A percentile compares a stretch with the other conserved stretches of the same genome.
Conservation (phyloP, 441 rosid species). For the Pelargonium cotyledonis region DNA sequence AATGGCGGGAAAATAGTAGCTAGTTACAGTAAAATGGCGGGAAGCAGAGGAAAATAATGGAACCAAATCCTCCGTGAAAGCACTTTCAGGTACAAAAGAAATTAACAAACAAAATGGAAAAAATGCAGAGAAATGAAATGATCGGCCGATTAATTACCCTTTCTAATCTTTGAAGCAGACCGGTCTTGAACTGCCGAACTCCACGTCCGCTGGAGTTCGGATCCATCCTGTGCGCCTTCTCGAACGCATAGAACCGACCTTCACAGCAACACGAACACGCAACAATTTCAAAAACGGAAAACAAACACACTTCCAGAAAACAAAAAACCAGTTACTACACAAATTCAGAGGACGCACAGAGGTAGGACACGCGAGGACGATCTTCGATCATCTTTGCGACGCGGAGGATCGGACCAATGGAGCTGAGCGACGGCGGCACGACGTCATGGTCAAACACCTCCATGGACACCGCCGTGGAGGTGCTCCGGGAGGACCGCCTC, state of each 20-base stretch:
- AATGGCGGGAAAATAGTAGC: not conserved
- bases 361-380: constrained; percentile 97
- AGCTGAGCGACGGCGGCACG: constrained; percentile 78
- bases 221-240: constrained; percentile 74
- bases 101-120: not conserved
- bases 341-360: constrained; percentile 39
- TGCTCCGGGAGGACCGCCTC: constrained; percentile 89
- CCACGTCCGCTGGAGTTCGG: constrained; percentile 65
- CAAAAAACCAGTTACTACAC: not conserved
- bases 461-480: constrained; percentile 73
- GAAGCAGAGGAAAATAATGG: not conserved
- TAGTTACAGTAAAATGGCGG: not conserved
- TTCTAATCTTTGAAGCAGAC: constrained; percentile 59
- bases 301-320: constrained; percentile 9
- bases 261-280: not conserved
- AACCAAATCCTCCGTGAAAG: not conserved
- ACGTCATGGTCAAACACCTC: constrained; percentile 96
- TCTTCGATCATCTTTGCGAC: constrained; percentile 87
- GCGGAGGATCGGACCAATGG: constrained; percentile 89
- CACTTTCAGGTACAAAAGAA: not conserved
- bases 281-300: not conserved
- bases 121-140: not conserved
- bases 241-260: constrained; percentile 82
- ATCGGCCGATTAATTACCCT: constrained; percentile 38
- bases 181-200: constrained; percentile 75